A percentile compares a stretch with the other conserved stretches of the same genome.
phyloP scores from a whole-genome alignment of 108 stramenopile species.

The Nitzschia sp. region DNA sequence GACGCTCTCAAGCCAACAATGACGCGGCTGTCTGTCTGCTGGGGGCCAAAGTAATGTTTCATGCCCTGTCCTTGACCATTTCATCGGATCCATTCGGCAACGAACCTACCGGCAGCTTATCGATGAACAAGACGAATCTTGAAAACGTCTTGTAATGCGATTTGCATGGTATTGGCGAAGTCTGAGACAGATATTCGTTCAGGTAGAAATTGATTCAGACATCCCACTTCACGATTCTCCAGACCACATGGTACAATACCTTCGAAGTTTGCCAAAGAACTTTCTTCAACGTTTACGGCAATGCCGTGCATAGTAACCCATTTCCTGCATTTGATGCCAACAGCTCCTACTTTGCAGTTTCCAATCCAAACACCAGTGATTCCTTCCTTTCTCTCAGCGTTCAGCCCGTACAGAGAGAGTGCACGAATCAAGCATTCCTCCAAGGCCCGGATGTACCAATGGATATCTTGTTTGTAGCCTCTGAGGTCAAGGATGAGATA shows the following conservation, averaged over 20 bases:
- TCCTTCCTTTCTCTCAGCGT: slow-evolving; percentile 48
- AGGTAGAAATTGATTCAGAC: slow-evolving; percentile 62
- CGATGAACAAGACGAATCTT: no score
- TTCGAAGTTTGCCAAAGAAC: slow-evolving; percentile 62
- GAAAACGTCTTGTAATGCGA: slow-evolving; percentile 63
- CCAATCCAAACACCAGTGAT: slow-evolving; percentile 94
- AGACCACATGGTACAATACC: slow-evolving; percentile 89
- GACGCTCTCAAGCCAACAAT: no score
- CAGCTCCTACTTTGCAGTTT: slow-evolving; percentile 89
- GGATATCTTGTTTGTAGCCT: slow-evolving; percentile 91
- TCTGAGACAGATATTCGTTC: slow-evolving; percentile 49
- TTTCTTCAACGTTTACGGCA: slow-evolving; percentile 87
- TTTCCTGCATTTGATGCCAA: slow-evolving; percentile 87
- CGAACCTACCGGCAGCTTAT: no score
- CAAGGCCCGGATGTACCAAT: slow-evolving; percentile 95
- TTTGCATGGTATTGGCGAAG: slow-evolving; percentile 53
- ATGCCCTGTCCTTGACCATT: no score
- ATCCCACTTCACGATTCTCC: slow-evolving; percentile 73
- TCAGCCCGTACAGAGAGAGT: slow-evolving; percentile 47
- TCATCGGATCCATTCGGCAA: no score
- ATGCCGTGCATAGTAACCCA: slow-evolving; percentile 99
- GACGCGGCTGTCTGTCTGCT: no score
- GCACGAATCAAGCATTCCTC: slow-evolving; percentile 89
- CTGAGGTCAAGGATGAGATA: slow-evolving; percentile 95
- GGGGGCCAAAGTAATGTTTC: no score